Percentiles rank a stretch among this genome's conserved stretches.
Conservation (phyloP, 163 green algal genomes). For the Scenedesmus sp. region DNA sequence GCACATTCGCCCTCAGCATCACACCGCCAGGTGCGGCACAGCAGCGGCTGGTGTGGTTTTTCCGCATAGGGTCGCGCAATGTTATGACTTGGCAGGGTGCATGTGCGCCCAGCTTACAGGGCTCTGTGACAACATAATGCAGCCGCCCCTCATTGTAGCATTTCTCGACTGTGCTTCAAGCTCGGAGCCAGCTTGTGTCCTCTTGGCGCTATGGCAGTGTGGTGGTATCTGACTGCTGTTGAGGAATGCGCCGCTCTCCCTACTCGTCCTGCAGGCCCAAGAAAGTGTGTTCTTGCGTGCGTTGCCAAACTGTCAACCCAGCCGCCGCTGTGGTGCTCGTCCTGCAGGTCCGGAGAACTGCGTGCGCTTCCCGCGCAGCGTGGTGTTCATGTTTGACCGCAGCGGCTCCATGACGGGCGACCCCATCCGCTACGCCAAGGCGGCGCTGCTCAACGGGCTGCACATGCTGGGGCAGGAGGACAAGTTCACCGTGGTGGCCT, state of each 20-base stretch:
- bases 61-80: no score
- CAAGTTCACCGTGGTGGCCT: conserved; percentile 73
- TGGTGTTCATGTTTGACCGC: conserved; percentile 78
- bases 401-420: conserved; percentile 59
- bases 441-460: conserved; percentile 61
- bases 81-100: no score
- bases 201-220: no score
- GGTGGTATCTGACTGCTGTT: neutral
- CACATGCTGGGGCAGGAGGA: conserved; percentile 60
- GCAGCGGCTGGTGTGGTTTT: no score
- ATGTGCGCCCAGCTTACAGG: no score
- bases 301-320: no score
- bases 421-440: conserved; percentile 67
- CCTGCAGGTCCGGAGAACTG: conserved; percentile 46
- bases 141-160: no score
- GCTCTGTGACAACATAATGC: no score
- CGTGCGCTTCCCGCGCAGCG: conserved; percentile 61
- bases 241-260: neutral
- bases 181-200: no score
- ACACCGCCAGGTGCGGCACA: conserved; percentile 56
- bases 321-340: no score
- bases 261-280: neutral
- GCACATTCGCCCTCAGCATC: conserved; percentile 68
- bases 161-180: no score
- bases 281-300: no score